Base-by-base conservation (phyloP, 202 grass and related monocot genomes). In the Setaria italica region DNA sequence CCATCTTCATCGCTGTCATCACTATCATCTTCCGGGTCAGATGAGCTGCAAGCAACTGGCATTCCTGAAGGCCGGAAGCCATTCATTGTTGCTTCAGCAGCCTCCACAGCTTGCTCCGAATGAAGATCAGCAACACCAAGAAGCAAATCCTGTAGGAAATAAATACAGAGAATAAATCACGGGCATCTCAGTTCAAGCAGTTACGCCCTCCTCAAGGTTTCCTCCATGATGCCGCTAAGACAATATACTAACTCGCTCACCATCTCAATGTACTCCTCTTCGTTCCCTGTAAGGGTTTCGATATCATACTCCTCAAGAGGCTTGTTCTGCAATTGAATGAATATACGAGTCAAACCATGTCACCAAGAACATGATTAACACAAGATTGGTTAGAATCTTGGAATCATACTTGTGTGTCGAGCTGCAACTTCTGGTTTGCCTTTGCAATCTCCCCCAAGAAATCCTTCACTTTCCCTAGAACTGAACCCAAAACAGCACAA, bases 241-340 rank as follows among this genome's bases (percentile, higher is more conserved):
- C 32, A 43, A 49, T 69, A 72, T 33, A 64, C 14, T 54, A 67
- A 70, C 21, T 55, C 62, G 78, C 79, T 94, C 85, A 92, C 95
- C 89, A 98, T 98, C 86, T 98, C 89, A 62, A 95, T 98, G 76
- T 94, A 94, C 84, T 92, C 88, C 48, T 93, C 89, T 72, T 98
- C 95, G 2, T 95, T 95, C 65, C 91, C 95, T 0, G 87, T 95
- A 79, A 92, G 89, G 3, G 87, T 79, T 92, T 98, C 93, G 21
- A 94, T 82, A 79, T 94, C 93, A 45, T 92, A 90, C 67, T 94
- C 93, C 30, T 88, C 89, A 79, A 74, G 86, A 79, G 78, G 87
- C 66, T 95, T 93, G 62, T 84, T 82, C 90, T 94, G 95, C 76
- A 89, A 47, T 76, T 41, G 87, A 1, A 67, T 42, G 74, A 53